Evolutionary conservation across 2,329 filamentous ascomycete species (phyloP), one percentile per base, ranked within the genome.

Genomic region (Sporothrix luriei): DNA sequence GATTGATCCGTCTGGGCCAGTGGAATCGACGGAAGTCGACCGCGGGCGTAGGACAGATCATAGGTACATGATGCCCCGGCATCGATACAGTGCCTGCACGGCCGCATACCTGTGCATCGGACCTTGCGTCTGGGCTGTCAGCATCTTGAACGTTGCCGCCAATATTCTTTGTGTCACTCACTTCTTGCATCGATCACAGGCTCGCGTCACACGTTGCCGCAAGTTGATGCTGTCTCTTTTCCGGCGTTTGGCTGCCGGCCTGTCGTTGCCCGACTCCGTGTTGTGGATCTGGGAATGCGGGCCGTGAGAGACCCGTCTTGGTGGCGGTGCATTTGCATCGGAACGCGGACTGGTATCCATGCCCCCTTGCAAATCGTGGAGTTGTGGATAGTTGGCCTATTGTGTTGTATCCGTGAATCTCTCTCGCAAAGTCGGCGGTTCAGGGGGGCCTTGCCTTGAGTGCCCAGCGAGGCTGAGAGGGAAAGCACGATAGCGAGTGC

Each of bases 1-100:
- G 9, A 21, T 19, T 33, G 43, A 16, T 14, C 24, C 16, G 24
- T 14, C 21, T 19, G n/a, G 43, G 49, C 16, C n/a, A 46, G n/a
- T 4, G 69, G 69, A 13, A 92, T 81, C 89, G 59, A 61, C 90
- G n/a, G 89, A 88, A 57, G 88, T 87, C 24, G 66, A 14, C 68
- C 70, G 1, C 74, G 83, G 71, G 66, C 51, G 26, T 71, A 68
- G 26, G 57, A 59, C 19, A 64, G 33, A 11, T 70, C 69, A 57
- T 70, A 70, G 1, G 69, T 70, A 65, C 69, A 70, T 6, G 5
- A 14, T 19, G 33, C 13, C 3, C 26, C 55, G 33, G 69, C 69
- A 19, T 62, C 69, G 24, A 55, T 38, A 40, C 69, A 70, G 48
- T 55, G 54, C 55, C 64, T 65, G 2, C 69, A 70, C 21, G 69